These are phyloP conservation scores for Sphaerostilbella broomeana DNA, from an alignment of 2,329 filamentous ascomycete genomes.

Conservation along the genomic window DNA sequence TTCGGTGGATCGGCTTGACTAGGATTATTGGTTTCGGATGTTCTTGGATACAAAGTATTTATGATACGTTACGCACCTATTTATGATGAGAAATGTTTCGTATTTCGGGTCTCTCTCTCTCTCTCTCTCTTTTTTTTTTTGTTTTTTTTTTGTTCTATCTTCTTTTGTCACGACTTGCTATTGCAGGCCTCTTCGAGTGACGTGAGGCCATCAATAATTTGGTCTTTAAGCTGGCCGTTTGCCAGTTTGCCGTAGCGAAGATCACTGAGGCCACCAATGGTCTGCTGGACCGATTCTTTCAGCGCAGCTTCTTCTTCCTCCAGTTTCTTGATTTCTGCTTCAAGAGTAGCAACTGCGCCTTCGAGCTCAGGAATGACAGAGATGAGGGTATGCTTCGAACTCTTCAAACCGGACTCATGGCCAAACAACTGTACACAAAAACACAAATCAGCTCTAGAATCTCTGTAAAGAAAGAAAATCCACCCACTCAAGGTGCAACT, in stretches of 20 bases:
- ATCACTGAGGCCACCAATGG: constrained; percentile 70
- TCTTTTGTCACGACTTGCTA: constrained; percentile 27
- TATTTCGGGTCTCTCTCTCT: neutral
- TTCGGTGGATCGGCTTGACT: too few species aligned
- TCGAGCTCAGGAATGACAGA: constrained; percentile 66
- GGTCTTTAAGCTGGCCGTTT: constrained; percentile 55
- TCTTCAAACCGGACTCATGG: constrained; percentile 35
- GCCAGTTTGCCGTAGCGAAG: constrained; percentile 72
- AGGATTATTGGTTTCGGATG: constrained; percentile 2
- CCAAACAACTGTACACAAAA: constrained; percentile 51
- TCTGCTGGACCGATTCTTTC: constrained; percentile 55
- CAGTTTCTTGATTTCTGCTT: constrained; percentile 59
- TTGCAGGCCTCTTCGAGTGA: constrained; percentile 54
- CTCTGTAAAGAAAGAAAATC: neutral
- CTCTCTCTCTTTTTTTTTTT: neutral
- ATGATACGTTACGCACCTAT: constrained; percentile 10
- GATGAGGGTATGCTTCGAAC: constrained; percentile 51
- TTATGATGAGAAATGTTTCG: constrained; percentile 1
- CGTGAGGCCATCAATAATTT: constrained; percentile 61
- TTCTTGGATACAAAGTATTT: constrained; percentile 4
- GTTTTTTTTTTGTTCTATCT: neutral
- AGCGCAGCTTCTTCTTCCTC: constrained; percentile 58
- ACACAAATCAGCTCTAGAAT: neutral
- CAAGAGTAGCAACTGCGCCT: constrained; percentile 56
- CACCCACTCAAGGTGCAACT: neutral